Evolutionary conservation across 169 alveolate species (phyloP), one percentile per base, ranked within the genome.

Genomic region (Plasmodium chabaudi): DNA sequence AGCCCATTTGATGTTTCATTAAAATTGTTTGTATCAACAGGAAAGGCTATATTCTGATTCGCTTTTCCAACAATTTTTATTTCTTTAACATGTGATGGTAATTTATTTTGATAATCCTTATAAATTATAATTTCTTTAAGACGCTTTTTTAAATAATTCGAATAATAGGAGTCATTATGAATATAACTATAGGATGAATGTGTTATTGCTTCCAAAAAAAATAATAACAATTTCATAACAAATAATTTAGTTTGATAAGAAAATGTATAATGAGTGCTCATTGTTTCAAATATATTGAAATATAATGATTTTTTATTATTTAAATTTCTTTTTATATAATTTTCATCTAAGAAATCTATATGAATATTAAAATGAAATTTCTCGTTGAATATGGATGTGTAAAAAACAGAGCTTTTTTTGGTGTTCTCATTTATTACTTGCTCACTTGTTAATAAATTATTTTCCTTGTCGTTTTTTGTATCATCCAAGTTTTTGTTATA

Each of bases 161-260:
- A 51, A 25, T 69, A 86, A 55, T 68, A 69, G 2, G 87, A 21
- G 46, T 86, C 91, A 53, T 86, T 86, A 56, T 86, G 91, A 21
- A 86, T 55, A 19, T 49, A 86, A 49, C 23, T 51, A 39, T 23
- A 55, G 53, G 61, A 46, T 1, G 91, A 86, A 5, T 34, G 17
- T 49, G 71, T 57, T 25, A 86, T 51, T 7, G 19, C 46, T 46
- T 70, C 71, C 49, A 86, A 70, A 71, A 86, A 86, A 10, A 47
- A 71, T 42, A 69, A 68, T 44, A 86, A 57, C 27, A 86, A 55
- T 69, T 60, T 86, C 87, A 86, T 86, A 15, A 23, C 70, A 13
- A 86, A 70, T 42, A 27, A 10, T 86, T 70, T 86, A 4, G 91
- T 86, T 13, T 86, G 47, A 34, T 44, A n/a, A 1, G 91, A 68